Conservation (phyloP, 345 rosid species). For the Dipteronia dyeriana region DNA sequence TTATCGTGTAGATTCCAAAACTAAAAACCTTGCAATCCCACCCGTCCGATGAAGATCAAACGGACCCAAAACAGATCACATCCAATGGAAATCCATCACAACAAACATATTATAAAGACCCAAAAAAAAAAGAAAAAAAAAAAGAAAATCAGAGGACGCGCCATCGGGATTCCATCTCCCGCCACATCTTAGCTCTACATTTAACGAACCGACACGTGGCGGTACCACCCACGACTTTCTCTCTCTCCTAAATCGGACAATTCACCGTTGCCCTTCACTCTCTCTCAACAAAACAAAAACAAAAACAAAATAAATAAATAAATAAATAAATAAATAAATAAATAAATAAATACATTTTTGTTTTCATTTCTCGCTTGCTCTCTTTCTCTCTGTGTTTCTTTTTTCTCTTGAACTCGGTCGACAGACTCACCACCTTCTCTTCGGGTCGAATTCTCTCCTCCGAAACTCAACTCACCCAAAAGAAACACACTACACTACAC, state of each 20-base stretch:
- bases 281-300: slow-evolving; percentile 2
- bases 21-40: neutral
- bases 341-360: slow-evolving; percentile 21
- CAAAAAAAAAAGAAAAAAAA: too few relatives aligned
- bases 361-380: slow-evolving; percentile 20
- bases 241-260: slow-evolving; percentile 24
- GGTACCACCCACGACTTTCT: neutral
- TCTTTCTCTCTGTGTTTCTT: too few relatives aligned
- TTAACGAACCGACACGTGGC: slow-evolving; percentile 42
- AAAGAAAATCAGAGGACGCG: neutral
- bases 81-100: neutral
- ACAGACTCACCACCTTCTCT: slow-evolving; percentile 31
- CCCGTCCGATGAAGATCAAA: neutral
- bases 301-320: neutral
- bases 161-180: slow-evolving; percentile 25
- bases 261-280: slow-evolving; percentile 35
- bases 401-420: slow-evolving; percentile 43
- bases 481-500: too few relatives aligned
- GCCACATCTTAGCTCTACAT: slow-evolving; percentile 30
- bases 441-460: slow-evolving; percentile 29
- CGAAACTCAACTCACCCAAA: slow-evolving; percentile 15
- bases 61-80: neutral
- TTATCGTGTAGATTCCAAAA: neutral
- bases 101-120: neutral
- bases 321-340: neutral